Percentiles rank a stretch among this genome's conserved stretches.
Evolutionary conservation across 371 early-diverging fungal genomes (phyloP).

Genomic region (Nematocida sp.): DNA sequence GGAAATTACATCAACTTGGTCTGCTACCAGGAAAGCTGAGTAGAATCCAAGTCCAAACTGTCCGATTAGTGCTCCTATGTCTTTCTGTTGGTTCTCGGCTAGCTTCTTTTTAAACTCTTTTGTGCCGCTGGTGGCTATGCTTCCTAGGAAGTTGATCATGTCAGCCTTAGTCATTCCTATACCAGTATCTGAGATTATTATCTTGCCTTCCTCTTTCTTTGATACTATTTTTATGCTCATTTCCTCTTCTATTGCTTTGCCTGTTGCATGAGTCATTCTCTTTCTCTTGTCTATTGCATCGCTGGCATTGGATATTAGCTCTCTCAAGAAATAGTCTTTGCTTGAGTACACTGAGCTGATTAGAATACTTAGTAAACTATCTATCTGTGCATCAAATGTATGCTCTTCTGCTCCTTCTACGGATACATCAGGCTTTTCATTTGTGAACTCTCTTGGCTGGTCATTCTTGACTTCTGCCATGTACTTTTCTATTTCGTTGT

Average conservation of each 20-base stretch:
- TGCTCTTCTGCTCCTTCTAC: slow-evolving; percentile 61
- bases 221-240: slow-evolving; percentile 76
- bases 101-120: slow-evolving; percentile 81
- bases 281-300: slow-evolving; percentile 90
- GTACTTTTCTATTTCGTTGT: slow-evolving; percentile 35
- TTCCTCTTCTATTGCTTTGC: slow-evolving; percentile 68
- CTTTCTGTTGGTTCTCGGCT: slow-evolving; percentile 62
- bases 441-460: background rate
- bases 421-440: background rate
- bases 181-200: slow-evolving; percentile 81
- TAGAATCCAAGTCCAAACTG: slow-evolving; percentile 98
- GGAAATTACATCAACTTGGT: slow-evolving; percentile 81
- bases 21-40: slow-evolving; percentile 86
- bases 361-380: slow-evolving; percentile 79
- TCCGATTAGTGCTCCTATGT: slow-evolving; percentile 81
- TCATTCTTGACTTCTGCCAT: slow-evolving; percentile 47
- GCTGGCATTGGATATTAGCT: slow-evolving; percentile 81
- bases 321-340: slow-evolving; percentile 87
- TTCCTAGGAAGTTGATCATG: slow-evolving; percentile 84
- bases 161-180: slow-evolving; percentile 94
- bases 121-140: slow-evolving; percentile 87
- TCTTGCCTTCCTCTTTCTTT: slow-evolving; percentile 67
- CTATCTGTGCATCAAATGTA: slow-evolving; percentile 75
- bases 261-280: slow-evolving; percentile 68
- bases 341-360: slow-evolving; percentile 78